These are phyloP conservation scores for Pinguiococcus pyrenoidosus DNA, from an alignment of 108 stramenopile genomes.

Conservation along the genomic window DNA sequence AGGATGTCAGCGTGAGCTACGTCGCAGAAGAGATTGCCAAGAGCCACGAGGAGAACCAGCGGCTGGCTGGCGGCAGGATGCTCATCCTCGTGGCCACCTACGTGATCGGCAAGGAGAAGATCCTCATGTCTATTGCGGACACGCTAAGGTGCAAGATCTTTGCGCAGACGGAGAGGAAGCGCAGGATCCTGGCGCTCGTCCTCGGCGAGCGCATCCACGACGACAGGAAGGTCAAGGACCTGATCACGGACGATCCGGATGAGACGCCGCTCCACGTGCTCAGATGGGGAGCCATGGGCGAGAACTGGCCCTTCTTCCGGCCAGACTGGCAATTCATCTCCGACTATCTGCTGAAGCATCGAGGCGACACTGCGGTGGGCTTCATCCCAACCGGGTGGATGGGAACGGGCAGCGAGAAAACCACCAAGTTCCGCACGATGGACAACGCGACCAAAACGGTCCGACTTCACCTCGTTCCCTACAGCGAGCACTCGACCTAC, in stretches of 20 bases:
- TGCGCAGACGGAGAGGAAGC: slow-evolving; percentile 39
- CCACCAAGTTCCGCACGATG: too few species aligned
- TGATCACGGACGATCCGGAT: too few species aligned
- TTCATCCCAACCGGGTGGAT: slow-evolving; percentile 60
- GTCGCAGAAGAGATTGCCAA: too few species aligned
- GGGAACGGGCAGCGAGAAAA: too few species aligned
- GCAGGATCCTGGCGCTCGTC: slow-evolving; percentile 33
- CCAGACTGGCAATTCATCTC: slow-evolving; percentile 37
- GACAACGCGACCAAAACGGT: too few species aligned
- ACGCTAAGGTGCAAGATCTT: slow-evolving; percentile 24
- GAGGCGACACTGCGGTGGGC: slow-evolving; percentile 41
- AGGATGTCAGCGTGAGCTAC: too few species aligned
- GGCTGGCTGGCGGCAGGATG: slow-evolving; percentile 10
- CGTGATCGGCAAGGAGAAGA: slow-evolving; percentile 54
- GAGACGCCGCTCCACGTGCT: slow-evolving; percentile 42
- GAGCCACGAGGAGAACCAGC: too few species aligned
- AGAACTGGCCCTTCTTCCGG: slow-evolving; percentile 48
- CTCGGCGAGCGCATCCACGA: too few species aligned
- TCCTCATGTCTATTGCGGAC: slow-evolving; percentile 36
- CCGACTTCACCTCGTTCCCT: slow-evolving; percentile 64
- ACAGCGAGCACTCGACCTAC: slow-evolving; percentile 71
- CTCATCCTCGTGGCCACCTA: slow-evolving; percentile 51
- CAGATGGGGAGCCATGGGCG: slow-evolving; percentile 43
- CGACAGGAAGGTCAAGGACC: too few species aligned
- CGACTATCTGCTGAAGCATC: slow-evolving; percentile 27